These are phyloP conservation scores for Conticribra guillardii DNA, from an alignment of 108 stramenopile genomes.

Conservation along the genomic window DNA sequence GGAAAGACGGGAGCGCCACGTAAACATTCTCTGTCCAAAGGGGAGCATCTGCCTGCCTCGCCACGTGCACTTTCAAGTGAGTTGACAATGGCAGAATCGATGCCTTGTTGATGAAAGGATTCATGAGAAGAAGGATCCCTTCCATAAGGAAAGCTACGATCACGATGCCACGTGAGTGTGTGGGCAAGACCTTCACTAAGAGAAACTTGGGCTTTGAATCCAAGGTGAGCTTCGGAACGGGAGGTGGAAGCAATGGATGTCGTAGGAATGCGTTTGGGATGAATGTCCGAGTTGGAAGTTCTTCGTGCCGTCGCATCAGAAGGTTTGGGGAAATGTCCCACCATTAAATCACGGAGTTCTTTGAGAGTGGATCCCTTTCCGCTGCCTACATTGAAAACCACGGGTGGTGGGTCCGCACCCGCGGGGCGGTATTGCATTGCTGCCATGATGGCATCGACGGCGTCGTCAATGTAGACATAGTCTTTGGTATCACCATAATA, in stretches of 20 bases:
- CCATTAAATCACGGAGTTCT: conserved; percentile 54
- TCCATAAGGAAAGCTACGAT: conserved; percentile 75
- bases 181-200: conserved; percentile 65
- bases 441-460: conserved; percentile 80
- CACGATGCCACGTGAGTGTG: conserved; percentile 79
- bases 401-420: conserved; percentile 32
- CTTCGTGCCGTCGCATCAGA: background rate
- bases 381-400: conserved; percentile 82
- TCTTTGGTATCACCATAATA: conserved; percentile 55
- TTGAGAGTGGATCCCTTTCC: conserved; percentile 58
- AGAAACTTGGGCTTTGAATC: conserved; percentile 63
- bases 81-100: conserved; percentile 15
- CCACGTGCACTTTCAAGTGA: conserved; percentile 20
- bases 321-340: conserved; percentile 48
- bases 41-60: conserved; percentile 61
- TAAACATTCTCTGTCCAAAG: conserved; percentile 75
- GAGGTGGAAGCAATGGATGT: conserved; percentile 55
- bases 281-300: background rate
- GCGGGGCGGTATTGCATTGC: conserved; percentile 77
- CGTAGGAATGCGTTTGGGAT: conserved; percentile 18
- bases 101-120: conserved; percentile 16
- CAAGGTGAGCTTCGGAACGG: conserved; percentile 63
- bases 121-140: conserved; percentile 18
- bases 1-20: conserved; percentile 81
- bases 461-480: conserved; percentile 89